Evolutionary conservation across 2,329 filamentous ascomycete genomes (phyloP).

Genomic region (Cytospora schulzeri): DNA sequence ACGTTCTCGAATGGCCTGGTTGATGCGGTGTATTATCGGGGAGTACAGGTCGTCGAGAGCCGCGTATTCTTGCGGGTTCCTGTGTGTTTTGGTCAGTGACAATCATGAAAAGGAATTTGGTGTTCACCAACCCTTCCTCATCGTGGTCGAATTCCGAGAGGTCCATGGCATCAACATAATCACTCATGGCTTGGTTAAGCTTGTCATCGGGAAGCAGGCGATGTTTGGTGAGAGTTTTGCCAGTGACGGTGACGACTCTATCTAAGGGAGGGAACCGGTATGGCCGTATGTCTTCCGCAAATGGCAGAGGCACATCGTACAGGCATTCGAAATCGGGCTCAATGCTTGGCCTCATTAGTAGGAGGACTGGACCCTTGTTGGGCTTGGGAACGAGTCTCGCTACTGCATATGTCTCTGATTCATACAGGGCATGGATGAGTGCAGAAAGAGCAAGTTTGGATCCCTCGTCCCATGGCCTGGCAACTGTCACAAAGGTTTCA

Average conservation of each 20-base stretch:
- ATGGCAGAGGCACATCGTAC: constrained; percentile 87
- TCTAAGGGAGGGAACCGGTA: constrained; percentile 92
- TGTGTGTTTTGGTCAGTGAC: neutral
- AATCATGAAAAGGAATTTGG: too few species aligned
- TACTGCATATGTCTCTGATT: constrained; percentile 82
- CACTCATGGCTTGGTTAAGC: constrained; percentile 79
- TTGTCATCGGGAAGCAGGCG: constrained; percentile 77
- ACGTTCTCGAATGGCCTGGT: constrained; percentile 80
- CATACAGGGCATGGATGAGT: constrained; percentile 82
- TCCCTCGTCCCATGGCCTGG: constrained; percentile 76
- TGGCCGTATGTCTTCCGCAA: constrained; percentile 86
- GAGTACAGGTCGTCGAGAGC: constrained; percentile 81
- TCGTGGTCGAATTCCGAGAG: constrained; percentile 71
- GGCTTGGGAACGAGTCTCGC: constrained; percentile 86
- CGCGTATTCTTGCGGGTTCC: constrained; percentile 65
- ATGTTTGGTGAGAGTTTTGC: constrained; percentile 77
- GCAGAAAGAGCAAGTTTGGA: constrained; percentile 85
- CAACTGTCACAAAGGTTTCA: constrained; percentile 74
- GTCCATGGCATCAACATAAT: constrained; percentile 93
- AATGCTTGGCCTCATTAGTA: constrained; percentile 79
- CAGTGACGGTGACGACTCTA: constrained; percentile 82
- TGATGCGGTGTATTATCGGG: constrained; percentile 84
- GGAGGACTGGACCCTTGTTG: constrained; percentile 72
- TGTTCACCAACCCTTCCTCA: constrained; percentile 66
- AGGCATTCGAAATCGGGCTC: constrained; percentile 81